Conservation (phyloP, 2,329 filamentous ascomycete genomes). For the Apiospora pterosperma region DNA sequence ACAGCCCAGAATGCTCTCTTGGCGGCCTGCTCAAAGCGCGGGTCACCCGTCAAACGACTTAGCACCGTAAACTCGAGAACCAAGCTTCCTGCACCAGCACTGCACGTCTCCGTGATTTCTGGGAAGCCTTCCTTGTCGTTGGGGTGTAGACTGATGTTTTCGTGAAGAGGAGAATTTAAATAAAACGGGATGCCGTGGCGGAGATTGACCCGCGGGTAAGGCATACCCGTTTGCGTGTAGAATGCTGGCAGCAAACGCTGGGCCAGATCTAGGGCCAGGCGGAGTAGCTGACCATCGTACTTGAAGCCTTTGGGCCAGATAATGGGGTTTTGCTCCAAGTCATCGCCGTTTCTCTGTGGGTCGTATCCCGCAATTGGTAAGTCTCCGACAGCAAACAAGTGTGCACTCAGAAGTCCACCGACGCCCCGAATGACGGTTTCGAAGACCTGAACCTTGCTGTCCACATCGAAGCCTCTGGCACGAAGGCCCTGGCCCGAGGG, state of each 20-base stretch:
- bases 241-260: slow-evolving; percentile 87
- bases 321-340: slow-evolving; percentile 51
- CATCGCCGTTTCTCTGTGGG: slow-evolving; percentile 41
- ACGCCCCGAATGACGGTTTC: slow-evolving; percentile 95
- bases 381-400: slow-evolving; percentile 88
- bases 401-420: slow-evolving; percentile 86
- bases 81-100: slow-evolving; percentile 91
- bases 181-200: slow-evolving; percentile 92
- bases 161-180: slow-evolving; percentile 75
- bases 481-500: slow-evolving; percentile 67
- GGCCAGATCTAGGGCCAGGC: slow-evolving; percentile 84
- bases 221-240: slow-evolving; percentile 84
- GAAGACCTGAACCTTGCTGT: slow-evolving; percentile 98
- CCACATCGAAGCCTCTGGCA: slow-evolving; percentile 82
- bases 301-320: slow-evolving; percentile 72
- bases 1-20: slow-evolving; percentile 96
- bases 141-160: slow-evolving; percentile 41
- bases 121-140: slow-evolving; percentile 36
- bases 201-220: slow-evolving; percentile 91
- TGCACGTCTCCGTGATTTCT: slow-evolving; percentile 95
- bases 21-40: slow-evolving; percentile 82
- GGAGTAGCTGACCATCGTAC: slow-evolving; percentile 86
- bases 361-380: slow-evolving; percentile 80
- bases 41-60: slow-evolving; percentile 81
- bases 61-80: slow-evolving; percentile 91